Conservation (phyloP, 306 rosid species). For the Delonix regia region DNA sequence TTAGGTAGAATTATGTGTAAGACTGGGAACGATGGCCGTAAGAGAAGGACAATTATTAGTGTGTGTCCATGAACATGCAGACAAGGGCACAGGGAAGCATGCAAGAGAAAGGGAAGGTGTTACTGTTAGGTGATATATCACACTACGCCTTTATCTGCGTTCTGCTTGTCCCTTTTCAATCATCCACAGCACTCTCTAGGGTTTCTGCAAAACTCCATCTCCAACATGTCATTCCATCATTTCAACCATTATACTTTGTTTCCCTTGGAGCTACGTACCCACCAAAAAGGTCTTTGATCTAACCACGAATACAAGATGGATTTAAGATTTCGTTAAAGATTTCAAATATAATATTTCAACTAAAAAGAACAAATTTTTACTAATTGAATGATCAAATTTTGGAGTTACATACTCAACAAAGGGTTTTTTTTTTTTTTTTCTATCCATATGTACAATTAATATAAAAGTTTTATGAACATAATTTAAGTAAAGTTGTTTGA, state of each 20-base stretch:
- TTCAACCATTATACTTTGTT: constrained; percentile 38
- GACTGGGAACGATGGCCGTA: constrained; percentile 24
- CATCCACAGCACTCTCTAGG: constrained; percentile 25
- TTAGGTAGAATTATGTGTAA: constrained; percentile 17
- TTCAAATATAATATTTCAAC: too few relatives aligned
- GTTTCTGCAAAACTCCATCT: constrained; percentile 65
- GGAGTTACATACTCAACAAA: too few relatives aligned
- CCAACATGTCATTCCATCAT: constrained; percentile 59
- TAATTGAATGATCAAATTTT: too few relatives aligned
- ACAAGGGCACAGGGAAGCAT: constrained; percentile 61
- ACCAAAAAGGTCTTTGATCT: neutral
- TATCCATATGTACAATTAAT: too few relatives aligned
- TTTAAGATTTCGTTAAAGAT: too few relatives aligned
- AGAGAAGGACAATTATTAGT: constrained; percentile 33
- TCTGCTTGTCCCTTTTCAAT: constrained; percentile 49
- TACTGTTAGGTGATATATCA: constrained; percentile 51
- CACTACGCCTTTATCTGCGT: constrained; percentile 41
- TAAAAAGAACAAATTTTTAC: too few relatives aligned
- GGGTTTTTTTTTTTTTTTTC: too few relatives aligned
- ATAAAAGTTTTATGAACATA: neutral
- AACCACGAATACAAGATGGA: too few relatives aligned
- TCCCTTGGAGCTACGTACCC: constrained; percentile 32
- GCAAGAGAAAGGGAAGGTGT: too few relatives aligned
- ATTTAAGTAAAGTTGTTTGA: too few relatives aligned
- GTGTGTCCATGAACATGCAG: constrained; percentile 48